These are phyloP conservation scores for Isatis tinctoria DNA, from an alignment of 345 rosid genomes.

Conservation along the genomic window DNA sequence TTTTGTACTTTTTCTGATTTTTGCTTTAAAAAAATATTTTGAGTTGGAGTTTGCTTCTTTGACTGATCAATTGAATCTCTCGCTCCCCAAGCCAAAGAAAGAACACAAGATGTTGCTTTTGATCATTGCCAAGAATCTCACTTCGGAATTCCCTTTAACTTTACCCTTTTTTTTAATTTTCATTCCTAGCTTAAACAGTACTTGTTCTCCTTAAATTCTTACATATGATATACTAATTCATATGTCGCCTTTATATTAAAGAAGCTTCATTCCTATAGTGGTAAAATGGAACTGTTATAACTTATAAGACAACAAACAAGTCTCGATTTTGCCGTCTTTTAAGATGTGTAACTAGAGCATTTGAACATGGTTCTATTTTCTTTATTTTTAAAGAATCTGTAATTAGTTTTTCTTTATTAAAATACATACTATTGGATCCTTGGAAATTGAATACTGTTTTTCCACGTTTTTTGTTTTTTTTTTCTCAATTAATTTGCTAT, in stretches of 20 bases:
- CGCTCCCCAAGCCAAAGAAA: conserved; percentile 33
- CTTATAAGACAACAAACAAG: not conserved
- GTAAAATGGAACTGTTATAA: no score
- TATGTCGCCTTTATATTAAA: not conserved
- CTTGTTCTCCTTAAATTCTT: not conserved
- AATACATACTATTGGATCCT: not conserved
- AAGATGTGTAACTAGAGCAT: not conserved
- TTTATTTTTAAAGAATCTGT: not conserved
- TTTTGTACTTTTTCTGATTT: conserved; percentile 26
- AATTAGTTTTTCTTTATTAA: not conserved
- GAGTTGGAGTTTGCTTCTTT: conserved; percentile 39
- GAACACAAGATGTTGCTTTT: conserved; percentile 37
- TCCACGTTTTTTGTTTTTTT: not conserved
- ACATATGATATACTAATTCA: not conserved
- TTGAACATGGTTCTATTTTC: not conserved
- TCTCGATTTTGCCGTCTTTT: not conserved
- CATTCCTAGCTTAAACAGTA: conserved; percentile 16
- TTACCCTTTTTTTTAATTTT: conserved; percentile 8
- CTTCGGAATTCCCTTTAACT: conserved; percentile 29
- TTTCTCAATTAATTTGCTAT: no score
- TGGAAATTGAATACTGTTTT: not conserved
- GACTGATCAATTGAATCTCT: conserved; percentile 37
- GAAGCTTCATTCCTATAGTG: conserved; percentile 8
- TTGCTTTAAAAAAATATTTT: conserved; percentile 16
- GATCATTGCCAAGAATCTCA: conserved; percentile 40